Percentiles rank a stretch among this genome's conserved stretches.
phyloP scores from a whole-genome alignment of 306 rosid species.

The Cyclanthera cordifolia region DNA sequence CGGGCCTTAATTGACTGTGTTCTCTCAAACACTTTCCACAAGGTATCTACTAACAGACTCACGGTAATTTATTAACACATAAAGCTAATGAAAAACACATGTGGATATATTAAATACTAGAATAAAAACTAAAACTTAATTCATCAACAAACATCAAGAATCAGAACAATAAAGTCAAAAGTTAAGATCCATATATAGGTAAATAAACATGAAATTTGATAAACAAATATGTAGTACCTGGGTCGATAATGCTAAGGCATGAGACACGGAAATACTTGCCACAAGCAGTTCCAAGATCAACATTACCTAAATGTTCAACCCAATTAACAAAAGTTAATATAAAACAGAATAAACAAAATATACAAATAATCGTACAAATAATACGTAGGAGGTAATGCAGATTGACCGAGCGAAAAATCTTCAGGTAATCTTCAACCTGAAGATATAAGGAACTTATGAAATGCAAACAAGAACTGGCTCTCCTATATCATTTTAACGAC shows the following conservation, averaged over 20 bases:
- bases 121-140: not conserved
- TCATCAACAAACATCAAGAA: not conserved
- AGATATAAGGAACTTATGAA: not conserved
- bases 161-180: not conserved
- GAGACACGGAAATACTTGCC: slow-evolving; percentile 42
- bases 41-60: no score
- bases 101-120: not conserved
- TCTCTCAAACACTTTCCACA: not conserved
- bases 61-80: not conserved
- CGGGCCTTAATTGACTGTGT: not conserved
- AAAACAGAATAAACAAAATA: not conserved
- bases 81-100: not conserved
- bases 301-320: slow-evolving; percentile 21
- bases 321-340: not conserved
- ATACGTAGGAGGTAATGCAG: not conserved
- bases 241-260: slow-evolving; percentile 35
- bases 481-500: no score
- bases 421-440: no score
- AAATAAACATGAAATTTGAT: not conserved
- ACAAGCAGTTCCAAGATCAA: slow-evolving; percentile 40
- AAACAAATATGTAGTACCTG: slow-evolving; percentile 16
- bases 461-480: not conserved
- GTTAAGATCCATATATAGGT: no score
- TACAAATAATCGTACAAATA: not conserved
- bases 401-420: not conserved